A percentile compares a stretch with the other conserved stretches of the same genome.
phyloP scores from a whole-genome alignment of 805 yeast genomes.

The Cyberlindnera mississippiensis region DNA sequence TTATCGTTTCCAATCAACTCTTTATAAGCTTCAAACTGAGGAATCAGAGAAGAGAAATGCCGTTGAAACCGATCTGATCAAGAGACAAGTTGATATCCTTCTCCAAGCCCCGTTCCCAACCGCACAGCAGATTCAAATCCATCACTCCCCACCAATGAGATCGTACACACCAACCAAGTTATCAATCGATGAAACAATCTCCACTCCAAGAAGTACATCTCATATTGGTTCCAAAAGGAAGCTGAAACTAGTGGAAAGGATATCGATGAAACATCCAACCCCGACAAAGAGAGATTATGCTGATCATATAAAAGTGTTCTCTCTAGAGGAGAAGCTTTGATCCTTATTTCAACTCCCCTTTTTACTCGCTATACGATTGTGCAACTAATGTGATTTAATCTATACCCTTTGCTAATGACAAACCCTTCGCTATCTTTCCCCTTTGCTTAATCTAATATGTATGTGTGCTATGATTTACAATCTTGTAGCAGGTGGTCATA shows the following conservation, averaged over 20 bases:
- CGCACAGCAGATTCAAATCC: neutral
- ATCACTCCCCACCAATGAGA: neutral
- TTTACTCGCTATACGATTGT: too few relatives aligned
- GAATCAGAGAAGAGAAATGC: conserved; percentile 21
- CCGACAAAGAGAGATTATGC: conserved; percentile 3
- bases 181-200: neutral
- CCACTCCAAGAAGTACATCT: neutral
- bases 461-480: too few relatives aligned
- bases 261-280: neutral
- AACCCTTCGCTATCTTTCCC: neutral
- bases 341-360: neutral
- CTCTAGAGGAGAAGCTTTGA: conserved; percentile 5
- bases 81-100: conserved; percentile 21
- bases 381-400: neutral
- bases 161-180: neutral
- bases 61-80: conserved; percentile 23
- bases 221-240: neutral
- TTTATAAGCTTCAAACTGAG: conserved; percentile 19
- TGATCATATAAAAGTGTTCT: conserved; percentile 11
- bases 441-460: too few relatives aligned
- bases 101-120: conserved; percentile 20
- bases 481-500: too few relatives aligned
- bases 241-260: conserved; percentile 7
- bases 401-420: neutral
- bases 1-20: conserved; percentile 21